Conservation (phyloP, 1,139 yeast genomes). For the Taphrina confusa region DNA sequence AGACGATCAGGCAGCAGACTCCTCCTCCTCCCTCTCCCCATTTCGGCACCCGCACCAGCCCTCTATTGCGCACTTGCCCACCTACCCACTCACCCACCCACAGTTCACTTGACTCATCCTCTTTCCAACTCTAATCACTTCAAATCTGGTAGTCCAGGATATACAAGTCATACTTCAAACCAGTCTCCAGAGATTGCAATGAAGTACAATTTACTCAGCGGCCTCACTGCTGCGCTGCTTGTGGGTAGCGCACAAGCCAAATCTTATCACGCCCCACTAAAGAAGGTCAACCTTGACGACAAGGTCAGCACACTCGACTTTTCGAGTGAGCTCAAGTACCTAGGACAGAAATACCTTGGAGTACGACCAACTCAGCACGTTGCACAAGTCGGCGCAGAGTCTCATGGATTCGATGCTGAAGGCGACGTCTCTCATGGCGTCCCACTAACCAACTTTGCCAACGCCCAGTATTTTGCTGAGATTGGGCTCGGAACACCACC, state of each 20-base stretch:
- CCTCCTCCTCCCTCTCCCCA: not conserved
- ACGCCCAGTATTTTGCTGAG: conserved; percentile 79
- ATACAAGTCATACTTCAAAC: too few species aligned
- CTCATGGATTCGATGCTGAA: conserved; percentile 49
- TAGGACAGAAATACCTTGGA: conserved; percentile 70
- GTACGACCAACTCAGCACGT: conserved; percentile 43
- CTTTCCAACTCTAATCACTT: not conserved
- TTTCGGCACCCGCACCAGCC: conserved; percentile 14
- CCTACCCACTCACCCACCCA: not conserved
- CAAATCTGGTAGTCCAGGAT: too few species aligned
- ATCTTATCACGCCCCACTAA: conserved; percentile 26
- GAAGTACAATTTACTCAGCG: conserved; percentile 26
- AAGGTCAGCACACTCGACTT: conserved; percentile 49
- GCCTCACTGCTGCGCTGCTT: conserved; percentile 27
- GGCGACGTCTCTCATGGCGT: conserved; percentile 56
- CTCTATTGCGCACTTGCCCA: not conserved
- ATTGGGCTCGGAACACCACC: conserved; percentile 89
- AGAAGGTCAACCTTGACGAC: conserved; percentile 26
- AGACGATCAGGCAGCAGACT: too few species aligned
- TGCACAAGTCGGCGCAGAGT: conserved; percentile 48
- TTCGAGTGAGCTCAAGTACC: conserved; percentile 64
- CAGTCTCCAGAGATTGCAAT: not conserved
- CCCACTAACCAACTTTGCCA: conserved; percentile 87
- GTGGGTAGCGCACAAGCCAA: conserved; percentile 20
- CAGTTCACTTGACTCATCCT: too few species aligned